These are phyloP conservation scores for Solanum bulbocastanum DNA, from an alignment of 257 asterid species.

Conservation along the genomic window DNA sequence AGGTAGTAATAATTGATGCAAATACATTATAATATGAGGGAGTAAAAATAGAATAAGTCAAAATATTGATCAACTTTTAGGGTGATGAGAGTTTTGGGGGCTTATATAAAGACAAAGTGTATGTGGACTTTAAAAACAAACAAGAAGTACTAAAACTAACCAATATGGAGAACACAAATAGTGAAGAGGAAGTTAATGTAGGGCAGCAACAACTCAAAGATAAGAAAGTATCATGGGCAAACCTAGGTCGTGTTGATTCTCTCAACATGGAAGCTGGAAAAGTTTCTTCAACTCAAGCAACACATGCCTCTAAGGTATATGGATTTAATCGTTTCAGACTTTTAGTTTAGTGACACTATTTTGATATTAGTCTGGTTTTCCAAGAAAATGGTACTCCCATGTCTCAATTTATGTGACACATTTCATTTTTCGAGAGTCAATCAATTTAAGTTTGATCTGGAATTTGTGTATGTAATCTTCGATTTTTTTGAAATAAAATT, in stretches of 20 bases:
- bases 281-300: constrained; percentile 1
- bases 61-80: neutral
- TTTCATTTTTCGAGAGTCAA: no score
- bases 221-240: constrained; percentile 31
- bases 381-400: neutral
- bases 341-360: neutral
- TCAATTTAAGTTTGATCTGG: no score
- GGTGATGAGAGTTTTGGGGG: neutral
- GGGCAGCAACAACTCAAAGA: constrained; percentile 1
- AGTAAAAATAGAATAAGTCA: neutral
- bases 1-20: neutral
- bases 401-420: no score
- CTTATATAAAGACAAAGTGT: neutral
- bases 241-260: constrained; percentile 27
- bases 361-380: neutral
- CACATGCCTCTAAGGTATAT: constrained; percentile 13
- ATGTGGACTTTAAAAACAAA: no score
- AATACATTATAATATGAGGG: neutral
- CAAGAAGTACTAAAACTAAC: neutral
- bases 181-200: neutral
- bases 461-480: no score
- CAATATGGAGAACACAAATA: neutral
- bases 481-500: no score
- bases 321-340: neutral
- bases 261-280: constrained; percentile 35